Conservation (phyloP, 805 yeast species). For the Yarrowia sp. region DNA sequence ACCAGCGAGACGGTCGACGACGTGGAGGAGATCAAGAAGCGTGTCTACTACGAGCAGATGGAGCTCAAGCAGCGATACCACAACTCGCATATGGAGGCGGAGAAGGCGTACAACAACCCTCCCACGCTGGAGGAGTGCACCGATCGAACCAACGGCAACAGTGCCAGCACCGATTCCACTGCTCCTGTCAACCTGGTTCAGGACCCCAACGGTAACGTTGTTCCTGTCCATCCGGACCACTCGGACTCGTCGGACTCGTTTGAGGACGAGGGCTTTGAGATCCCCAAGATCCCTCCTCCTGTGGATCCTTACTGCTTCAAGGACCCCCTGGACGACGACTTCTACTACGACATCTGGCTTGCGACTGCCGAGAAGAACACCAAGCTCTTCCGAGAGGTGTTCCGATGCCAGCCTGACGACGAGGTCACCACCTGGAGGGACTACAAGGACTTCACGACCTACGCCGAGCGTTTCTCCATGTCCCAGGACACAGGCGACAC, state of each 20-base stretch:
- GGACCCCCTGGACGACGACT: conserved; percentile 81
- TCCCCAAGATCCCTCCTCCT: conserved; percentile 40
- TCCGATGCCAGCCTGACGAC: conserved; percentile 95
- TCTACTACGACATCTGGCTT: conserved; percentile 83
- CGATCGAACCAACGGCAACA: neutral
- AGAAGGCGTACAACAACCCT: neutral
- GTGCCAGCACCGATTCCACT: neutral
- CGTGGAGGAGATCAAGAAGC: conserved; percentile 36
- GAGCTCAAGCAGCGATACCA: conserved; percentile 25
- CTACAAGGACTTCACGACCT: conserved; percentile 62
- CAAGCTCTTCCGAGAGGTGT: conserved; percentile 72
- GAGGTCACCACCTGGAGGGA: conserved; percentile 87
- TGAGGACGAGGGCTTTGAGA: neutral
- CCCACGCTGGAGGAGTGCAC: neutral
- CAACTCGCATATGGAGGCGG: conserved; percentile 21
- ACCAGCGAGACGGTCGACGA: conserved; percentile 40
- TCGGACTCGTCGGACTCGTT: neutral
- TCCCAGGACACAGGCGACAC: conserved; percentile 41
- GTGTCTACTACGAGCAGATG: conserved; percentile 33
- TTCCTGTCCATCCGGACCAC: neutral
- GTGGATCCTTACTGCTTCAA: conserved; percentile 86
- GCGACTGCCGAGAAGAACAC: conserved; percentile 83
- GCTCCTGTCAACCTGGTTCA: neutral
- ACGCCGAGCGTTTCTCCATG: conserved; percentile 39
- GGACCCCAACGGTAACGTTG: neutral